phyloP scores from a whole-genome alignment of 2,329 filamentous ascomycete genomes.

The Corniculantispora saksenae region DNA sequence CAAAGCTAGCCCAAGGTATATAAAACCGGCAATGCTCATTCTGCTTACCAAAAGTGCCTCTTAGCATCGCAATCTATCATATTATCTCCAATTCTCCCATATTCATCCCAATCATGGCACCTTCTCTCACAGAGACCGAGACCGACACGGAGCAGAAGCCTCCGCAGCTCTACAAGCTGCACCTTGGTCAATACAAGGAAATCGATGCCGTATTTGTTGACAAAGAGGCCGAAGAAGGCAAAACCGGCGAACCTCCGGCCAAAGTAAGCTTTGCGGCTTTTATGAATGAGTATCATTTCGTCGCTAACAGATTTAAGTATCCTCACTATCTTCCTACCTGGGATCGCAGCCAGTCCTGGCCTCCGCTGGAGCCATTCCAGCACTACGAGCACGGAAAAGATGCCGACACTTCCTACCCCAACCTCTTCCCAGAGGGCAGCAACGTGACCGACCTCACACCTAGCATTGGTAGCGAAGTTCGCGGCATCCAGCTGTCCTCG shows the following conservation, averaged over 20 bases:
- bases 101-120: constrained; percentile 14
- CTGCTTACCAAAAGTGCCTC: not conserved
- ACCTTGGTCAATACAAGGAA: constrained; percentile 34
- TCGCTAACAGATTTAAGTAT: constrained; percentile 21
- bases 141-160: constrained; percentile 2
- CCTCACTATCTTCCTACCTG: constrained; percentile 59
- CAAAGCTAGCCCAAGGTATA: not conserved
- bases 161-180: constrained; percentile 25
- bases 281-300: too few species aligned
- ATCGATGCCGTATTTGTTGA: constrained; percentile 30
- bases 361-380: constrained; percentile 62
- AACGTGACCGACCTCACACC: constrained; percentile 53
- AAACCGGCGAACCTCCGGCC: constrained; percentile 29
- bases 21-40: not conserved
- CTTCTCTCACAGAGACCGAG: constrained; percentile 17
- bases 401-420: constrained; percentile 61
- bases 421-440: constrained; percentile 54
- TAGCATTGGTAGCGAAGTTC: constrained; percentile 64
- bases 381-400: constrained; percentile 67
- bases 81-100: too few species aligned
- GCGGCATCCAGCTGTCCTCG: constrained; percentile 63
- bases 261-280: constrained; percentile 25
- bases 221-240: constrained; percentile 31
- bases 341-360: constrained; percentile 57
- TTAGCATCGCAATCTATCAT: too few species aligned